Evolutionary conservation across 1,139 yeast species (phyloP), one percentile per base, ranked within the genome.

Genomic region (Suhomyces wounanorum): DNA sequence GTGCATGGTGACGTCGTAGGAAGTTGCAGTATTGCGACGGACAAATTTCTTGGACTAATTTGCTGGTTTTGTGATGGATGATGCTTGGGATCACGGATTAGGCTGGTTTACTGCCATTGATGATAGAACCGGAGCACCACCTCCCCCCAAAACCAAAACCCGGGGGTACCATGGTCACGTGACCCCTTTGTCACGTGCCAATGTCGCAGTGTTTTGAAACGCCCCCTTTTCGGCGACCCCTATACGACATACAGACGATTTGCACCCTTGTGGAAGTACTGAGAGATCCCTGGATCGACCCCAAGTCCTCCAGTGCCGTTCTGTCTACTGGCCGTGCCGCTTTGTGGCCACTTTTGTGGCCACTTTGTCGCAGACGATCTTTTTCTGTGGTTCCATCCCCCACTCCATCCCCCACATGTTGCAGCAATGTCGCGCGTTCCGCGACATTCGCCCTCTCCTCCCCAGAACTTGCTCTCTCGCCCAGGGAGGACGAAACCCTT

Each of bases 381-480:
- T 33, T 26, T 17, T 23, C 38, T 14, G 40, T 31, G 7, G 42
- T 13, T 28, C 14, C 17, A 14, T 37, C 17, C 36, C 23, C 42
- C 37, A 14, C 37, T 23, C 21, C 13, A 16, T 14, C 38, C 30
- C 47, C 39, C 39, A 18, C 23, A 11, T 28, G 35, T 26, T n/a
- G 23, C 16, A 25, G 43, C 23, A 39, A 44, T 41, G 45, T 46
- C 45, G 49, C 45, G 44, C 36, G 25, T 9, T 8, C 9, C 48
- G 45, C 49, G 49, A 46, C 49, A 46, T 46, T 37, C 41, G 36
- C 45, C 42, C 43, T 25, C 48, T 40, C 41, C 46, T 14, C 50
- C 40, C 46, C 44, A 41, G 44, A 42, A 47, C 43, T 40, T 35
- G 31, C 47, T 37, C 39, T 26, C 42, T 40, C 42, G 42, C 30